Percentiles rank a stretch among this genome's conserved stretches.
phyloP scores from a whole-genome alignment of 2,329 filamentous ascomycete genomes.

The Fusarium sp. region DNA sequence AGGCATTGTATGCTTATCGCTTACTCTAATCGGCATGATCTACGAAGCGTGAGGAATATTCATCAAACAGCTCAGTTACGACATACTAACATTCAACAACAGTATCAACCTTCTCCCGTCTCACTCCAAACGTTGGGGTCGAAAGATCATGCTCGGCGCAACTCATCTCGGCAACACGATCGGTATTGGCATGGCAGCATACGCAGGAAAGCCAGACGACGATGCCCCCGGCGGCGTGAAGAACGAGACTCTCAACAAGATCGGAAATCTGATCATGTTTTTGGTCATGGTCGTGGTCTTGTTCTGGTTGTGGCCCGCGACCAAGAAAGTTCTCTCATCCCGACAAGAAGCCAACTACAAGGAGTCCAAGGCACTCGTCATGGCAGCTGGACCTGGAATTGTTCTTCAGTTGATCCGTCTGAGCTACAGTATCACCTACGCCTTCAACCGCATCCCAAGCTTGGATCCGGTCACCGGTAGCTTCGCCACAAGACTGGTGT shows the following conservation, averaged over 20 bases:
- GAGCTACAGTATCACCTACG: constrained; percentile 11
- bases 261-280: constrained; percentile 3
- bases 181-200: constrained; percentile 8
- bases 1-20: background rate
- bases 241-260: constrained; percentile 4
- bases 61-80: background rate
- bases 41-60: constrained; percentile 11
- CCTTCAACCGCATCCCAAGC: constrained; percentile 9
- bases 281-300: constrained; percentile 1
- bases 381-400: background rate
- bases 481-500: constrained; percentile 10
- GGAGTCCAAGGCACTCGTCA: background rate
- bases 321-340: background rate
- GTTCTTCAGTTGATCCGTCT: constrained; percentile 4
- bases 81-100: background rate
- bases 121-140: background rate
- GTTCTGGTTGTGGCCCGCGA: constrained; percentile 3
- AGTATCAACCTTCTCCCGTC: background rate
- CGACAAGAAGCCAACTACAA: constrained; percentile 7
- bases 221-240: background rate
- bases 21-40: constrained; percentile 12
- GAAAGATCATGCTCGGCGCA: background rate
- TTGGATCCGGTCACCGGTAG: constrained; percentile 6
- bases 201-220: constrained; percentile 2
- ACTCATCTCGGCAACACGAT: constrained; percentile 7